Percentiles rank a stretch among this genome's conserved stretches.
These are phyloP conservation scores for Teunomyces tritomae DNA, from an alignment of 805 yeast genomes.

Conservation along the genomic window DNA sequence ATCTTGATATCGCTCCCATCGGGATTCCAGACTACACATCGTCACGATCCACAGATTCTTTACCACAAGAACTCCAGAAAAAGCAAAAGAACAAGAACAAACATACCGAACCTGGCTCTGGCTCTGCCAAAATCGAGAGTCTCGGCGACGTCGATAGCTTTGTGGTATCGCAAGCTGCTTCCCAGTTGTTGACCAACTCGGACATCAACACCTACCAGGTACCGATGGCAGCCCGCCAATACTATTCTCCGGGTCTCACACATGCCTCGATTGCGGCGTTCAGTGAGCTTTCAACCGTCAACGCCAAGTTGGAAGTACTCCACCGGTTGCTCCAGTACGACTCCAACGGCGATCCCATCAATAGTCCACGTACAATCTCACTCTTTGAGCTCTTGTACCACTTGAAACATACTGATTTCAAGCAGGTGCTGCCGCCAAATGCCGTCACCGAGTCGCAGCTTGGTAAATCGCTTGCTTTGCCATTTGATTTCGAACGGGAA, in stretches of 20 bases:
- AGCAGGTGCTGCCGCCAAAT: not conserved
- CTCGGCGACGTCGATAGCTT: slow-evolving; percentile 17
- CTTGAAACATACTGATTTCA: slow-evolving; percentile 3
- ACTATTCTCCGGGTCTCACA: slow-evolving; percentile 34
- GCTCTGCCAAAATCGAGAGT: not conserved
- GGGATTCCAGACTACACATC: slow-evolving; percentile 34
- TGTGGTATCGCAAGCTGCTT: slow-evolving; percentile 33
- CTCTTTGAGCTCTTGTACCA: slow-evolving; percentile 31
- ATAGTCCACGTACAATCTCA: slow-evolving; percentile 31
- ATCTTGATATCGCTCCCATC: slow-evolving; percentile 33
- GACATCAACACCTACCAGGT: slow-evolving; percentile 37
- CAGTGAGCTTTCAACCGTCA: slow-evolving; percentile 34
- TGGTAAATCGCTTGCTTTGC: slow-evolving; percentile 3
- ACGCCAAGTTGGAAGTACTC: slow-evolving; percentile 43
- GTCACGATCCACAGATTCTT: slow-evolving; percentile 20
- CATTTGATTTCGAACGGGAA: slow-evolving; percentile 9
- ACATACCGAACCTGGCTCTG: slow-evolving; percentile 6
- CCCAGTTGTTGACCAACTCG: slow-evolving; percentile 31
- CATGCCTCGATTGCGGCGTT: slow-evolving; percentile 41
- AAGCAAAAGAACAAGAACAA: slow-evolving; percentile 8
- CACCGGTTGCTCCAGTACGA: slow-evolving; percentile 46
- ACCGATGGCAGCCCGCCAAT: slow-evolving; percentile 32
- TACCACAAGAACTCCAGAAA: slow-evolving; percentile 16
- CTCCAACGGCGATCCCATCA: slow-evolving; percentile 27
- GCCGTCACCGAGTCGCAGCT: not conserved